These are phyloP conservation scores for Russula compacta DNA, from an alignment of 768 basidiomycete species.

Conservation along the genomic window DNA sequence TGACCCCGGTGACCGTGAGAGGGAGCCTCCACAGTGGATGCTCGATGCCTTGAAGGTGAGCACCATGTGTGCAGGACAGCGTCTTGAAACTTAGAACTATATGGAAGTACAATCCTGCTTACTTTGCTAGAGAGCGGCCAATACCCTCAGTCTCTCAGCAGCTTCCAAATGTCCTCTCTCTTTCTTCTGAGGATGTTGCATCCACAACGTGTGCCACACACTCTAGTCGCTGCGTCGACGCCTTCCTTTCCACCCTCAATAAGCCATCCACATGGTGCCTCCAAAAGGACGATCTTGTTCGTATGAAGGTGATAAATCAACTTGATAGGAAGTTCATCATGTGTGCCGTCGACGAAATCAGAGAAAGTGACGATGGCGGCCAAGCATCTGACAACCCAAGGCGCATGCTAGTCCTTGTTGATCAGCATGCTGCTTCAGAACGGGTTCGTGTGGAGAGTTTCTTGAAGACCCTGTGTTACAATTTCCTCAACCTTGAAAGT, in stretches of 20 bases:
- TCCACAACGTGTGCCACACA: background rate
- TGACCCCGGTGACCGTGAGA: slow-evolving; percentile 2
- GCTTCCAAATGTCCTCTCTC: slow-evolving; percentile 10
- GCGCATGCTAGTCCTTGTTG: slow-evolving; percentile 61
- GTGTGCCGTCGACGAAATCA: slow-evolving; percentile 41
- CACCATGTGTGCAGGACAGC: background rate
- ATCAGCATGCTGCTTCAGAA: slow-evolving; percentile 99
- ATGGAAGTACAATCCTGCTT: slow-evolving; percentile 47
- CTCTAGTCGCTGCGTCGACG: background rate
- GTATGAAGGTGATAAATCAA: slow-evolving; percentile 64
- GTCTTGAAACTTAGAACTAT: background rate
- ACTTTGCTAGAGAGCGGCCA: slow-evolving; percentile 35
- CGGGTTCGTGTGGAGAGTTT: slow-evolving; percentile 84
- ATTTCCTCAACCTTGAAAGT: slow-evolving; percentile 39
- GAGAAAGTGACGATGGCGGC: slow-evolving; percentile 17
- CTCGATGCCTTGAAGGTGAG: slow-evolving; percentile 48
- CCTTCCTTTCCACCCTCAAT: background rate
- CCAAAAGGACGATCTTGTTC: slow-evolving; percentile 42
- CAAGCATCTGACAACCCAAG: slow-evolving; percentile 15
- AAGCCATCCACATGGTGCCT: slow-evolving; percentile 26
- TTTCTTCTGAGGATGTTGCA: background rate
- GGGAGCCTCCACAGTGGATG: slow-evolving; percentile 52
- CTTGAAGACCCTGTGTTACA: slow-evolving; percentile 62
- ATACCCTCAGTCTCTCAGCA: slow-evolving; percentile 34
- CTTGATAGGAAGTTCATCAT: slow-evolving; percentile 89